Base-by-base conservation (phyloP, 2,329 filamentous ascomycete genomes). In the Xylaria sp. region DNA sequence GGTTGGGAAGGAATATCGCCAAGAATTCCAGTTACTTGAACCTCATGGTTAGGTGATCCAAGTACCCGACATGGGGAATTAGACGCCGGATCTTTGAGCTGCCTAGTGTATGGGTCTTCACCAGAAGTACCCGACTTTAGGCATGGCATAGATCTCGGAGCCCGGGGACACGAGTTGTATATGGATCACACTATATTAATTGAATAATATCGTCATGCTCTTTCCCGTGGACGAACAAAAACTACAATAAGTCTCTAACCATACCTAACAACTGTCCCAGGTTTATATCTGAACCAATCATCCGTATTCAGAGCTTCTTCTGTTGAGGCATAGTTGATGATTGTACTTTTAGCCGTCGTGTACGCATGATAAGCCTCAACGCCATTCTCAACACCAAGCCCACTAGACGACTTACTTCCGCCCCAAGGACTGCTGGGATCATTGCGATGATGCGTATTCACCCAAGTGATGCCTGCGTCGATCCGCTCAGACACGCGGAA, bases 381-480 rank as follows among this genome's bases (percentile, higher is more conserved):
- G 0, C 91, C 91, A 74, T 93, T 93, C 81, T 93, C 91, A 68
- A 90, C 92, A 1, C 90, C 91, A 0, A 93, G 85, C 0, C 91
- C 91, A 71, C 88, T 90, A 1, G 86, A 84, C 42, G 81, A 82
- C 72, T 89, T 88, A 36, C 87, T 82, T 1, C 90, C 89, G 31
- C 90, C 91, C 90, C 90, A 91, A 0, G 91, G 89, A 67, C 89
- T 90, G 72, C 89, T 89, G 0, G 90, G 90, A 72, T 92, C 90
- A 72, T 92, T 93, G 40, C 90, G 84, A 76, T 93, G 90, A 78
- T 93, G 90, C 0, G 85, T 93, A 65, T 84, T 84, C 48, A 85
- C 81, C 83, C 85, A 87, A 2, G 84, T 82, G 64, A 85, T 86
- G 69, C 90, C 92, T 0, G 92, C 90, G 71, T 88, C 86, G 72